Conservation (phyloP, 495 filamentous ascomycete species). For the Neurospora tetraspora region DNA sequence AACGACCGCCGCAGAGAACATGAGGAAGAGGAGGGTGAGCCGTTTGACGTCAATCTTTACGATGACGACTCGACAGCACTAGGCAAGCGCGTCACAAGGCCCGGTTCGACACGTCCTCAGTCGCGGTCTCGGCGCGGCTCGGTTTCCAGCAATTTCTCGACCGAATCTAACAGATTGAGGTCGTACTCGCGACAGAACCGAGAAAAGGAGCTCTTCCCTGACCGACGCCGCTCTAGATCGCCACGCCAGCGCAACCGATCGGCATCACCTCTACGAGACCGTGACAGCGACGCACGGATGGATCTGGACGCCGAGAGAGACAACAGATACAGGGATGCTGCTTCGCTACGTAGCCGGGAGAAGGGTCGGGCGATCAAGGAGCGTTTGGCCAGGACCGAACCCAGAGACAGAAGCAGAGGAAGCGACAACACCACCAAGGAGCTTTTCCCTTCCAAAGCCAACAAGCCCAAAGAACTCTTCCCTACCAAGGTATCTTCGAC, state of each 20-base stretch:
- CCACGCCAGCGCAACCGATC: slow-evolving; percentile 48
- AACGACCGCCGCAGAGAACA: slow-evolving; percentile 45
- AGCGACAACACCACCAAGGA: slow-evolving; percentile 41
- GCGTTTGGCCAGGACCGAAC: slow-evolving; percentile 15
- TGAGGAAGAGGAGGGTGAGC: slow-evolving; percentile 38
- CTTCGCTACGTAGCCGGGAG: slow-evolving; percentile 29
- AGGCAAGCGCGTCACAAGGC: slow-evolving; percentile 18
- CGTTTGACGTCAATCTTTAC: slow-evolving; percentile 67
- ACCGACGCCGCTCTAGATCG: slow-evolving; percentile 15
- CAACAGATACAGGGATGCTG: slow-evolving; percentile 15
- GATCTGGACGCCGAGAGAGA: slow-evolving; percentile 21
- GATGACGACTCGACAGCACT: slow-evolving; percentile 50
- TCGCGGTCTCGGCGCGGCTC: slow-evolving; percentile 22
- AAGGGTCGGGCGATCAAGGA: slow-evolving; percentile 38
- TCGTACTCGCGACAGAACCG: slow-evolving; percentile 22
- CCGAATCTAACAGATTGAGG: slow-evolving; percentile 15
- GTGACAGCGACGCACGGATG: slow-evolving; percentile 46
- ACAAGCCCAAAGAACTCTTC: slow-evolving; percentile 56
- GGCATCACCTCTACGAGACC: slow-evolving; percentile 62
- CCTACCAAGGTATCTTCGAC: slow-evolving; percentile 40
- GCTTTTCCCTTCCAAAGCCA: slow-evolving; percentile 54
- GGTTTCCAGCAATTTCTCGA: slow-evolving; percentile 21
- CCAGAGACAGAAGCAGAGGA: neutral
- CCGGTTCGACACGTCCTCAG: neutral
- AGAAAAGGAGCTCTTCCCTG: slow-evolving; percentile 46